Evolutionary conservation across 495 filamentous ascomycete species (phyloP), one percentile per base, ranked within the genome.

Genomic region (Aspergillus taichungensis): DNA sequence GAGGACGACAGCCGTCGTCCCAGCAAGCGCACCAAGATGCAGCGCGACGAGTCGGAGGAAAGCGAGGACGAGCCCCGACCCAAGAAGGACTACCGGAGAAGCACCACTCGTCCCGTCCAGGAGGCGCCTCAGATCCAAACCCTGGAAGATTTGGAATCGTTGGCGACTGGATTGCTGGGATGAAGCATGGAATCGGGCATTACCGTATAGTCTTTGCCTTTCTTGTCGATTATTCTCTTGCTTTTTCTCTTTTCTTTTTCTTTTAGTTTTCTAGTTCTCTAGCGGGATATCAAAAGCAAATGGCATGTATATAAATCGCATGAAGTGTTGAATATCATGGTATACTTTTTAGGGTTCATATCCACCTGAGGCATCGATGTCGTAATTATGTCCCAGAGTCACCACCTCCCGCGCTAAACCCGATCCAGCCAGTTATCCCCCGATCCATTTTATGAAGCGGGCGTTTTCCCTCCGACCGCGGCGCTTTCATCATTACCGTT

Each of bases 71-170:
- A 73, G 37, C 56, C 62, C 48, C 59, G 67, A 55, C 59, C 66
- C 50, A 73, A 69, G 57, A 69, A 64, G 42, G 54, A 51, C 41
- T 24, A 24, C 18, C 18, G 18, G 66, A 61, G 56, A 76, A 72
- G 61, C 58, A 24, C 18, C 18, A 24, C 18, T 24, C 18, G 18
- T 24, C 61, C 55, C 42, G 42, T 40, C 36, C 50, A 46, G 40
- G 42, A 45, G 40, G 69, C 75, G 48, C 70, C 69, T 18, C 79
- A 84, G 63, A 87, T 87, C 43, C 80, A 90, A 63, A 94, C 84
- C 18, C 63, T 95, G 67, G 86, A 91, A 55, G 88, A 95, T 73
- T 68, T 95, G 61, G 91, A 97, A 66, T 81, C 83, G 43, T 56
- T 94, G 75, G 91, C 91, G 51, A 78, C 83, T 51, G 88, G 87